These are phyloP conservation scores for Vachellia pachyceras DNA, from an alignment of 306 rosid species.

Conservation along the genomic window DNA sequence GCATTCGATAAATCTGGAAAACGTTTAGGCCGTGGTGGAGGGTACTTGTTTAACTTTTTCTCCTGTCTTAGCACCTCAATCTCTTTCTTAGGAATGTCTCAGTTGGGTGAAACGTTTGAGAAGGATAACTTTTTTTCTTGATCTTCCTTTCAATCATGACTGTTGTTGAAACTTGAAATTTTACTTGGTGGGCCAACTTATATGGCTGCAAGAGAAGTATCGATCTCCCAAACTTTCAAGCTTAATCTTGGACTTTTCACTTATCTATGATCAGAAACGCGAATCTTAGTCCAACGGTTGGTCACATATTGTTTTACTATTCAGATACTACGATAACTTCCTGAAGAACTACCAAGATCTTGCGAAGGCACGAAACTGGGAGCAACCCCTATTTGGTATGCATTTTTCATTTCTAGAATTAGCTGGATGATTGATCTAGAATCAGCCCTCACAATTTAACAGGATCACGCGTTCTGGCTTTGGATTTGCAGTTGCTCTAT, in stretches of 20 bases:
- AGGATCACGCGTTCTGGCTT: slow-evolving; percentile 15
- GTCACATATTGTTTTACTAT: slow-evolving; percentile 4
- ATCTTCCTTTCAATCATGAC: slow-evolving; percentile 8
- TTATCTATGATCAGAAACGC: not conserved
- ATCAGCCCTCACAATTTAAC: slow-evolving; percentile 23
- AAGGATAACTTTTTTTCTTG: not conserved
- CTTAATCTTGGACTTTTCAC: slow-evolving; percentile 25
- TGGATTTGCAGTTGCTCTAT: slow-evolving; percentile 76
- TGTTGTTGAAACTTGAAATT: not conserved
- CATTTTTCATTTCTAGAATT: slow-evolving; percentile 18
- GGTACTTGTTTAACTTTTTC: slow-evolving; percentile 57
- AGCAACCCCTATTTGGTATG: slow-evolving; percentile 86
- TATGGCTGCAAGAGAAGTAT: not conserved
- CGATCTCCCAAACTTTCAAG: slow-evolving; percentile 20
- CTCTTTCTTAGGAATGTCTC: slow-evolving; percentile 15
- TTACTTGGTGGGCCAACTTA: slow-evolving; percentile 10
- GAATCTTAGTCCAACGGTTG: slow-evolving; percentile 16
- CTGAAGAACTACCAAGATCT: slow-evolving; percentile 78
- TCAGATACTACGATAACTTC: slow-evolving; percentile 84
- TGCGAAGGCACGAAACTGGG: slow-evolving; percentile 74
- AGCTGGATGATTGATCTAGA: too few species aligned
- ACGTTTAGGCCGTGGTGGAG: slow-evolving; percentile 99
- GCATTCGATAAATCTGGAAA: slow-evolving; percentile 93
- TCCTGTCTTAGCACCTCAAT: slow-evolving; percentile 29
- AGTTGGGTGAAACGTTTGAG: slow-evolving; percentile 30